These are phyloP conservation scores for Chrysosphaeria jannelii DNA, from an alignment of 2,329 filamentous ascomycete species.

Conservation along the genomic window DNA sequence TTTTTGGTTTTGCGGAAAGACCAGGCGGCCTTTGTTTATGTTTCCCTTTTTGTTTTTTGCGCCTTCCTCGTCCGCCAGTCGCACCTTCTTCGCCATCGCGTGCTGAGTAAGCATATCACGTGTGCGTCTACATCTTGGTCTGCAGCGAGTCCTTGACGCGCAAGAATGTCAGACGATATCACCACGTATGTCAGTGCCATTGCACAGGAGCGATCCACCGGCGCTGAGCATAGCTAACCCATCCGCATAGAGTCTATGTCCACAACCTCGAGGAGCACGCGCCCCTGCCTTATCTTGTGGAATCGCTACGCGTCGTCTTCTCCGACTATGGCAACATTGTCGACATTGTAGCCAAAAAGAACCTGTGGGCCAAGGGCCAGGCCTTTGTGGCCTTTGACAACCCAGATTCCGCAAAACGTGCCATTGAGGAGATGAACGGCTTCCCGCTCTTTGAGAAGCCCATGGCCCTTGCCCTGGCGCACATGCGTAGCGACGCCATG, in stretches of 20 bases:
- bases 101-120: too few relatives aligned
- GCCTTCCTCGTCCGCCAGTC: too few relatives aligned
- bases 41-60: too few relatives aligned
- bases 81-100: too few relatives aligned
- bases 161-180: too few relatives aligned
- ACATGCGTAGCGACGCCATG: slow-evolving; percentile 62
- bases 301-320: slow-evolving; percentile 49
- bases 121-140: too few relatives aligned
- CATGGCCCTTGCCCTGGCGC: slow-evolving; percentile 60
- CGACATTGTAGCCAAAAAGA: slow-evolving; percentile 42
- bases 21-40: too few relatives aligned
- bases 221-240: too few relatives aligned
- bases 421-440: slow-evolving; percentile 69
- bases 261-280: slow-evolving; percentile 82
- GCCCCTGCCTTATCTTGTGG: slow-evolving; percentile 48
- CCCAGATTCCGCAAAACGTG: slow-evolving; percentile 45
- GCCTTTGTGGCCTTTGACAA: slow-evolving; percentile 80
- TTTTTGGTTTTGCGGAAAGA: too few relatives aligned
- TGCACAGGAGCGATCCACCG: too few relatives aligned
- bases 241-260: slow-evolving; percentile 30
- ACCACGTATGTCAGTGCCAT: too few relatives aligned
- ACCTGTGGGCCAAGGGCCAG: slow-evolving; percentile 77
- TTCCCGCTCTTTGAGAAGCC: slow-evolving; percentile 84
- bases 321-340: slow-evolving; percentile 62
- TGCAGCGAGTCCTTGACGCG: too few relatives aligned